A percentile compares a stretch with the other conserved stretches of the same genome.
These are phyloP conservation scores for Kandelia obovata DNA, from an alignment of 345 rosid genomes.

Conservation along the genomic window DNA sequence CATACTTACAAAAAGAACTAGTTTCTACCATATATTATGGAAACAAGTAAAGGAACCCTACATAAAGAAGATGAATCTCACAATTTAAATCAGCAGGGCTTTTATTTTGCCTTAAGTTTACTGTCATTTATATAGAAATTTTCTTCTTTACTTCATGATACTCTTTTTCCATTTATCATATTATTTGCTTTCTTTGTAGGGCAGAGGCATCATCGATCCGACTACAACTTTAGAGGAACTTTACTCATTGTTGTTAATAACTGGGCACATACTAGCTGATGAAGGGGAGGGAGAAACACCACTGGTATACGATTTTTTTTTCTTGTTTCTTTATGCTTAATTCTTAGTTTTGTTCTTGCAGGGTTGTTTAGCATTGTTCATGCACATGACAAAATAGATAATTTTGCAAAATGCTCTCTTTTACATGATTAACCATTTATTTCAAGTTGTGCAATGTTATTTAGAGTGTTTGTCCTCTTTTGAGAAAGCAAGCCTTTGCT, in stretches of 20 bases:
- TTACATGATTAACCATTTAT: not conserved
- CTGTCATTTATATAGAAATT: too few species aligned
- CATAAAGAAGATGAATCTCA: too few species aligned
- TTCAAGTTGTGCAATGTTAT: too few species aligned
- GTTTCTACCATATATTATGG: too few species aligned
- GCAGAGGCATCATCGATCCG: slow-evolving; percentile 74
- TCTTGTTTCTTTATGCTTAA: not conserved
- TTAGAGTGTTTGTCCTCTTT: too few species aligned
- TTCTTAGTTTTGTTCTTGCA: slow-evolving; percentile 11
- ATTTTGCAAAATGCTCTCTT: not conserved
- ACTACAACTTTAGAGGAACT: slow-evolving; percentile 88
- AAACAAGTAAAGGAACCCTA: too few species aligned
- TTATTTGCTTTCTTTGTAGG: slow-evolving; percentile 47
- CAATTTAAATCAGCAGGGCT: too few species aligned
- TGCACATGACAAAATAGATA: not conserved
- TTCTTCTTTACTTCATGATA: not conserved
- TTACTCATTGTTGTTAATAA: slow-evolving; percentile 75
- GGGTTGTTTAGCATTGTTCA: not conserved
- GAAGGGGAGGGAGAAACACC: slow-evolving; percentile 99
- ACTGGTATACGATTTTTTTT: slow-evolving; percentile 50
- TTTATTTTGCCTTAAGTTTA: too few species aligned
- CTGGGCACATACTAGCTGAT: slow-evolving; percentile 95
- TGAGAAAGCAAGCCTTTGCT: too few species aligned
- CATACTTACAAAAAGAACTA: too few species aligned
- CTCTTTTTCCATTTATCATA: slow-evolving; percentile 13